A percentile compares a stretch with the other conserved stretches of the same genome.
phyloP scores from a whole-genome alignment of 345 rosid genomes.

The Mercurialis annua region DNA sequence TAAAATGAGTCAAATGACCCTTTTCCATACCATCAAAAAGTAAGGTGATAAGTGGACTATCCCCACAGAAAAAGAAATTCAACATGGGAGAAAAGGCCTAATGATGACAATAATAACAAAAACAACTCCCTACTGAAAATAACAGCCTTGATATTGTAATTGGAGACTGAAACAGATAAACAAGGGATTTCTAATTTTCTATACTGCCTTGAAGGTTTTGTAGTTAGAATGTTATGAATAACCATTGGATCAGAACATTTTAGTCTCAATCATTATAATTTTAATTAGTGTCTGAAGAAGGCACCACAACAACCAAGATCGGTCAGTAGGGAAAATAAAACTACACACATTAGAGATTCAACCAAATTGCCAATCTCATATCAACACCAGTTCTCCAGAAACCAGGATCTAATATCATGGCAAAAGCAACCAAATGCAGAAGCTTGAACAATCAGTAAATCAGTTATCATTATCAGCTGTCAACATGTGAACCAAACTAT shows the following conservation, averaged over 20 bases:
- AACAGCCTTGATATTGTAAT: background rate
- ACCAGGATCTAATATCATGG: background rate
- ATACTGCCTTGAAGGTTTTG: too few species aligned
- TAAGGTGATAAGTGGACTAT: background rate
- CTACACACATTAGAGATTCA: background rate
- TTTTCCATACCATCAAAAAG: background rate
- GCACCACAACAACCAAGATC: background rate
- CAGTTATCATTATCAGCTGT: too few species aligned
- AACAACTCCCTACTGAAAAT: background rate
- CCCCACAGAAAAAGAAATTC: background rate
- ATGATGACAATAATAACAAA: background rate
- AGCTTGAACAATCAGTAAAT: background rate
- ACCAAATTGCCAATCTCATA: background rate
- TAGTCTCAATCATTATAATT: too few species aligned
- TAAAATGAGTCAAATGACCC: background rate
- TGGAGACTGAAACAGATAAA: background rate
- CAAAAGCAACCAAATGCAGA: slow-evolving; percentile 1
- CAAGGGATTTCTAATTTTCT: background rate
- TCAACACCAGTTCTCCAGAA: background rate
- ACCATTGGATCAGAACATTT: too few species aligned
- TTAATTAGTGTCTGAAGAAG: too few species aligned
- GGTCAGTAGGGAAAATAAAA: background rate
- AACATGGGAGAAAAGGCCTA: background rate
- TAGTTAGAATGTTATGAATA: too few species aligned
- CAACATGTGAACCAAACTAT: too few species aligned